Evolutionary conservation across 306 rosid genomes (phyloP), one percentile per base, ranked within the genome.

Genomic region (Oxytropis ochrocephala): DNA sequence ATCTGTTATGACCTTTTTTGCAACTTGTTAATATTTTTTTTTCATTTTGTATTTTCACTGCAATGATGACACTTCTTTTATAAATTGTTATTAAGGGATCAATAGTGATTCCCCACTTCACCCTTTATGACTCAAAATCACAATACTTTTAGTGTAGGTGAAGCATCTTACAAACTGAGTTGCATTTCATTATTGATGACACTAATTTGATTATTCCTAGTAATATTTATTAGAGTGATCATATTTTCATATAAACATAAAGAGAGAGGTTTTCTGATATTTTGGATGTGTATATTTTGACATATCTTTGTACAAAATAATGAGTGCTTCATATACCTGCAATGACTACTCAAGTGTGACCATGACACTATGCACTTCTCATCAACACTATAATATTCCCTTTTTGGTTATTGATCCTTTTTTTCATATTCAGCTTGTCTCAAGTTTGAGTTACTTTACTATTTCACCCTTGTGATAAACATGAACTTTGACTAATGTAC

Each of bases 401-500:
- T 47, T 64, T 47, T 65, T 36, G 64, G 66, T 18, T 54, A 30
- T 76, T 72, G 36, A 35, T 61, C 38, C 54, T 53, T 51, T 53
- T 51, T 62, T 64, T 14, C 36, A 21, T 54, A 35, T 54, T 69
- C 44, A 55, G 43, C 67, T 39, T 57, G 48, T 61, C 54, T 55
- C 69, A 9, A 47, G 17, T 61, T 11, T 47, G 43, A 47, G 58
- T 29, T 47, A 14, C 44, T 65, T 65, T 47, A 47, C 44, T 65
- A 10, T 47, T 47, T 47, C 58, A 9, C 9, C 27, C 11, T 3
- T 8, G 69, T 64, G 53, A 69, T 53, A 49, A 73, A 67, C 42
- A 43, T 76, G 51, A 61, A 35, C 50, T 77, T 77, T 69, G 73
- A 77, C 56, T 43, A 24, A 24, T 68, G 57, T 48, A 47, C 76